Conservation (phyloP, 106 monocot species). For the Dioscorea zingiberensis region DNA sequence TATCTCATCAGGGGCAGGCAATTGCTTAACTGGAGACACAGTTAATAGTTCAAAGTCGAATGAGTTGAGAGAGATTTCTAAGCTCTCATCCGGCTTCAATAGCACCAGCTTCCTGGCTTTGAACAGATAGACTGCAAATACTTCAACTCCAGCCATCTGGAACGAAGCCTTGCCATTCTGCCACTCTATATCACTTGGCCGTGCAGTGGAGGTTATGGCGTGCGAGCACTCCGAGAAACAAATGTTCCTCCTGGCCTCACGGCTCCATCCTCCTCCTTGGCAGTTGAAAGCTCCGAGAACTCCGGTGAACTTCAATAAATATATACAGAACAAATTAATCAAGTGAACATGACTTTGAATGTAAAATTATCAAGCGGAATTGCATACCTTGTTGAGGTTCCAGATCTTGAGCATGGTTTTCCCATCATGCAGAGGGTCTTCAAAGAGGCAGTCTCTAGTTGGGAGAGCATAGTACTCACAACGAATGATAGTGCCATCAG, state of each 20-base stretch:
- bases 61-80: constrained; percentile 50
- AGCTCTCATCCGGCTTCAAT: constrained; percentile 31
- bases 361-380: background rate
- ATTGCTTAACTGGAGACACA: constrained; percentile 43
- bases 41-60: constrained; percentile 70
- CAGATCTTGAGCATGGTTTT: constrained; percentile 83
- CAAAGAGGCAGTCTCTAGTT: constrained; percentile 72
- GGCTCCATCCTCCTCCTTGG: constrained; percentile 92
- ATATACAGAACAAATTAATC: background rate
- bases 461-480: constrained; percentile 73
- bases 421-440: constrained; percentile 73
- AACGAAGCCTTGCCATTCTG: constrained; percentile 18
- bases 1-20: constrained; percentile 3
- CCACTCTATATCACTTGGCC: constrained; percentile 75
- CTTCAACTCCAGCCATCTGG: constrained; percentile 3
- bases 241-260: constrained; percentile 39
- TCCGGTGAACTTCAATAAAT: constrained; percentile 38
- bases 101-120: constrained; percentile 29
- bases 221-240: constrained; percentile 41
- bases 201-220: constrained; percentile 21
- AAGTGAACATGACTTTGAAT: background rate
- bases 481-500: constrained; percentile 66
- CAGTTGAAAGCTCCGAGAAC: constrained; percentile 87
- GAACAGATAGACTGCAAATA: constrained; percentile 58
- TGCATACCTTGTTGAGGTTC: constrained; percentile 69